Evolutionary conservation across 345 rosid species (phyloP), one percentile per base, ranked within the genome.

Genomic region (Laguncularia racemosa): DNA sequence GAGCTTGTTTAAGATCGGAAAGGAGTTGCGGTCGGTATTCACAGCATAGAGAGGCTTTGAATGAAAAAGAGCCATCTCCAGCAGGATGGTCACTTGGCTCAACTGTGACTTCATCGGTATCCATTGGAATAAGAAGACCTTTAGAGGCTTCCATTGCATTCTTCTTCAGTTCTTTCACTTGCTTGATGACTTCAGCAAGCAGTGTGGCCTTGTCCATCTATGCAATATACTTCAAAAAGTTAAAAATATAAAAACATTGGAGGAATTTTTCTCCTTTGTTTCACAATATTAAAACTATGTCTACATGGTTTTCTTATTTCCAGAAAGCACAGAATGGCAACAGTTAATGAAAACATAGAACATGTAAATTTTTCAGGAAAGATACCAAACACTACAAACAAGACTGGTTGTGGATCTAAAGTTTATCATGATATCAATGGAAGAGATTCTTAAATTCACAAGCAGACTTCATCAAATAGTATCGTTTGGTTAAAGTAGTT

Each of bases 141-240:
- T 63, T 55, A 53, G 73, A 63, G 16, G 81, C 70, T 70, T 76
- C 85, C 7, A 44, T 45, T 12, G 88, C 79, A 20, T 16, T 66
- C 57, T 63, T 77, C 68, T 86, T 69, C 46, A 83, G 80, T 57
- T 70, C 82, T 57, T 78, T 78, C 63, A 81, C 71, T 61, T 86
- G 71, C 46, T 40, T 56, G 23, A 77, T 67, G 14, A 86, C 89
- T 69, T 78, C 81, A 49, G 78, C 88, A 52, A 86, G 85, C 73
- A 86, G 75, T 51, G 89, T 68, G 49, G 89, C 88, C 60, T 86
- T 86, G 80, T 86, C 95, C 89, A 83, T 83, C 89, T 83, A 23
- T 19, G n/a, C 19, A 28, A 44, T 20, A 7, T 20, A 43, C 46
- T 28, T 20, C 43, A 46, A 40, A 28, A 44, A 14, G 19, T 14